Percentiles rank a stretch among this genome's conserved stretches.
These are phyloP conservation scores for Trebouxiophyceae sp. DNA, from an alignment of 163 green algal species.

Conservation along the genomic window DNA sequence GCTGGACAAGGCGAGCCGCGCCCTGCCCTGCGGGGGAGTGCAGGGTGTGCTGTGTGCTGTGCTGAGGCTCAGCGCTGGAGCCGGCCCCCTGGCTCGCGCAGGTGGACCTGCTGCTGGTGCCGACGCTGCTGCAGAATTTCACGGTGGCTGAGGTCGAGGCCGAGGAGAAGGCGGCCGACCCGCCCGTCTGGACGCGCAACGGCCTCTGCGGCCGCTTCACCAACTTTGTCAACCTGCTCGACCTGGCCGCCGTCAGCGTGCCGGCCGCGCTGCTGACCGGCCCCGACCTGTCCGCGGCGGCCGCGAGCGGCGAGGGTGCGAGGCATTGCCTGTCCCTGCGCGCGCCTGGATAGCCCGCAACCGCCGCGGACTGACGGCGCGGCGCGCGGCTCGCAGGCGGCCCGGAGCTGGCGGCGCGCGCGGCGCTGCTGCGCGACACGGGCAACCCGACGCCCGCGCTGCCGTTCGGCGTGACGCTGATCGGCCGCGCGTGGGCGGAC, in stretches of 20 bases:
- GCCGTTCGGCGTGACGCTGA: conserved; percentile 73
- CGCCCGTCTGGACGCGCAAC: conserved; percentile 41
- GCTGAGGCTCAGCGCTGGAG: no score
- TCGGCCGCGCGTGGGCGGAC: conserved; percentile 55
- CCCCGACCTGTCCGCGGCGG: neutral
- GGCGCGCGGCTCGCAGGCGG: no score
- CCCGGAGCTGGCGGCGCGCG: no score
- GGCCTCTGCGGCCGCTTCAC: conserved; percentile 71
- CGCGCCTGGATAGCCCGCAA: no score
- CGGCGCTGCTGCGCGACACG: conserved; percentile 14
- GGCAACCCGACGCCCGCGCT: conserved; percentile 24
- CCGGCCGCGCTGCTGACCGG: conserved; percentile 33
- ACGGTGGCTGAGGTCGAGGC: conserved; percentile 31
- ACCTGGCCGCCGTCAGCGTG: conserved; percentile 66
- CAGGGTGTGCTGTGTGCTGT: neutral
- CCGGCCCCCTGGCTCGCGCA: neutral
- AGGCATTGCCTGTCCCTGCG: no score
- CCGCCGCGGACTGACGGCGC: no score
- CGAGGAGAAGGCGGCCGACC: conserved; percentile 26
- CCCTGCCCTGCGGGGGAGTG: neutral
- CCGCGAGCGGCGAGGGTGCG: neutral
- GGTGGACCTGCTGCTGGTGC: conserved; percentile 66
- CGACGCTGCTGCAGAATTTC: conserved; percentile 68
- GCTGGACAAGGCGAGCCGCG: conserved; percentile 26
- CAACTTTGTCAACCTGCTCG: conserved; percentile 84